phyloP scores from a whole-genome alignment of 805 yeast genomes.

The Wickerhamiella azymoides region DNA sequence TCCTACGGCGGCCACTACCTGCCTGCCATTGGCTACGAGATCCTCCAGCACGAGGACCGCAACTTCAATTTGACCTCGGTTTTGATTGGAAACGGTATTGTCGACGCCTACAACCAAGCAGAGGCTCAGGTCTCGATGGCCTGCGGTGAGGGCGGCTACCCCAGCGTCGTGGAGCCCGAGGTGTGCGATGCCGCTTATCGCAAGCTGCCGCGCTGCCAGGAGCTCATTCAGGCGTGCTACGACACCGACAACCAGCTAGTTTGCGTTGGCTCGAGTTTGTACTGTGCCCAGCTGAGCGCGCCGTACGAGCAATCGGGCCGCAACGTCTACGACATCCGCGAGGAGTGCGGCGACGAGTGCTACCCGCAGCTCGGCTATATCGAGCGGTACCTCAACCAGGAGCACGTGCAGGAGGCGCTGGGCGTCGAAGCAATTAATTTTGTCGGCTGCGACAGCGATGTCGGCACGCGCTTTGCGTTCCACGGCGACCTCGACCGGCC shows the following conservation, averaged over 20 bases:
- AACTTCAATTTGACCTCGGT: slow-evolving; percentile 63
- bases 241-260: slow-evolving; percentile 58
- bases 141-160: slow-evolving; percentile 79
- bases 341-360: slow-evolving; percentile 63
- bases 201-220: slow-evolving; percentile 63
- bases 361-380: slow-evolving; percentile 60
- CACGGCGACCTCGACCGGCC: slow-evolving; percentile 92
- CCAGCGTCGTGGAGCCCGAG: slow-evolving; percentile 60
- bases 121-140: slow-evolving; percentile 86
- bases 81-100: slow-evolving; percentile 86
- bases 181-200: slow-evolving; percentile 60
- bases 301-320: slow-evolving; percentile 80
- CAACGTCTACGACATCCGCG: slow-evolving; percentile 84
- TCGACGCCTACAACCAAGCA: slow-evolving; percentile 73
- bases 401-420: slow-evolving; percentile 59
- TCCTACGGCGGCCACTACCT: slow-evolving; percentile 95
- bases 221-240: slow-evolving; percentile 69
- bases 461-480: slow-evolving; percentile 65
- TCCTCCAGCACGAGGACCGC: slow-evolving; percentile 45
- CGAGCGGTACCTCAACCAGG: slow-evolving; percentile 60
- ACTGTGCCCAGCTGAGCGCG: slow-evolving; percentile 69
- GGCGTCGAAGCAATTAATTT: slow-evolving; percentile 73
- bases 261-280: slow-evolving; percentile 82
- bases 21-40: slow-evolving; percentile 63
- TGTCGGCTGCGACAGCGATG: slow-evolving; percentile 40